These are phyloP conservation scores for Barnettozyma botsteinii DNA, from an alignment of 805 yeast genomes.

Conservation along the genomic window DNA sequence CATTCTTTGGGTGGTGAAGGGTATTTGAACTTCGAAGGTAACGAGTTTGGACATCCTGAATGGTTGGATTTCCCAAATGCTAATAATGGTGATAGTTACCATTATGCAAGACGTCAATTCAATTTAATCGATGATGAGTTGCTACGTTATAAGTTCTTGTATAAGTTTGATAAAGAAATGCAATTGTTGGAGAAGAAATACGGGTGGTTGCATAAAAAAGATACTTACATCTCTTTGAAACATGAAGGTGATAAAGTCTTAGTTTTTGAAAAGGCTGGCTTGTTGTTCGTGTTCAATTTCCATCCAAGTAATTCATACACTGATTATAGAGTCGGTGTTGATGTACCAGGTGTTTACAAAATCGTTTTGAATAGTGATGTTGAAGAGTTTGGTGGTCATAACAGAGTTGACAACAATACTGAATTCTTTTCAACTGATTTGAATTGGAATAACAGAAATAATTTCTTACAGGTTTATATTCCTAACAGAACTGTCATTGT, in stretches of 20 bases:
- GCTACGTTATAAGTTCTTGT: constrained; percentile 71
- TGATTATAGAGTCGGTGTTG: constrained; percentile 90
- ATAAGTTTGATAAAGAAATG: constrained; percentile 81
- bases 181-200: constrained; percentile 65
- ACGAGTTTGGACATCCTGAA: constrained; percentile 98
- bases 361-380: constrained; percentile 74
- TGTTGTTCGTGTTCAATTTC: constrained; percentile 83
- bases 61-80: constrained; percentile 96
- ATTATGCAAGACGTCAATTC: constrained; percentile 94
- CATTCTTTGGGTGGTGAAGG: constrained; percentile 96
- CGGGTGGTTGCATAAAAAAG: constrained; percentile 64
- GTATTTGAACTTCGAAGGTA: constrained; percentile 92
- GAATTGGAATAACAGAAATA: constrained; percentile 73
- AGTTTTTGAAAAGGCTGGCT: constrained; percentile 82
- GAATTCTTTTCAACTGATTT: constrained; percentile 67
- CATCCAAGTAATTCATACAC: constrained; percentile 78
- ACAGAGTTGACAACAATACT: constrained; percentile 52
- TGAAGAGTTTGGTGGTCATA: constrained; percentile 73
- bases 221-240: constrained; percentile 82
- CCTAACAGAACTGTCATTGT: constrained; percentile 74
- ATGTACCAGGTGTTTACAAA: constrained; percentile 67
- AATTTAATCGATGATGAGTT: constrained; percentile 75
- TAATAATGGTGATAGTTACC: constrained; percentile 84
- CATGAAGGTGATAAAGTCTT: constrained; percentile 85
- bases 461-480: constrained; percentile 70